Base-by-base conservation (phyloP, 768 basidiomycete genomes). In the Russula sp. region DNA sequence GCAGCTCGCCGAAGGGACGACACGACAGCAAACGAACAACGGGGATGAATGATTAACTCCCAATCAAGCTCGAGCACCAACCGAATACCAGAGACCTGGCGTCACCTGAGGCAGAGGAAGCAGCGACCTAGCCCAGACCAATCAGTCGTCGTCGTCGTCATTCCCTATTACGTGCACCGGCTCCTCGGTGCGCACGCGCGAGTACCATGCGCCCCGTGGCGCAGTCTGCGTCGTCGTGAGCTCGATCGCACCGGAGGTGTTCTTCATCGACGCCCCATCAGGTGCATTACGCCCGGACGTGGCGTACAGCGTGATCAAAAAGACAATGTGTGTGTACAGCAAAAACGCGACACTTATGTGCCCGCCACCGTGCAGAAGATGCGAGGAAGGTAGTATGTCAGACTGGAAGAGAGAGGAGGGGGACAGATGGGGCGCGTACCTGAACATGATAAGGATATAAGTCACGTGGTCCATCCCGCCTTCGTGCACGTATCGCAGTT, bases 401-500 rank as follows among this genome's bases (percentile, higher is more conserved):
- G 5, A 54, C 42, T 8, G 48, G 9, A 69, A 71, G 40, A 63
- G 35, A 55, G 62, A 39, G 39, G 32, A 53, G 10, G 57, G 27
- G 7, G 42, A 37, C 16, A 60, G 42, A 35, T 3, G 32, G 13
- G 31, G 6, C 40, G 10, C 57, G 13, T 44, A 88, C 89, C 88
- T 88, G 76, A 86, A 87, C 80, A 93, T 87, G 71, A 90, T 87
- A 18, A 94, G 79, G 42, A 89, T 79, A 69, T 95, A 96, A 0
- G 94, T 94, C 62, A 94, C 93, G 69, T 94, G 91, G 72, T 96
- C 94, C 85, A 96, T 91, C 48, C 82, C 87, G 20, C 76, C 77
- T 13, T 82, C 82, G 66, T 91, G 79, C 4, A 88, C 82, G 64
- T 80, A 89, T 31, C 80, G 69, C 34, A 96, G 76, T 72, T 96